Evolutionary conservation across 1,284 basidiomycete genomes (phyloP), one percentile per base, ranked within the genome.

Genomic region (Rhodofomes roseus): DNA sequence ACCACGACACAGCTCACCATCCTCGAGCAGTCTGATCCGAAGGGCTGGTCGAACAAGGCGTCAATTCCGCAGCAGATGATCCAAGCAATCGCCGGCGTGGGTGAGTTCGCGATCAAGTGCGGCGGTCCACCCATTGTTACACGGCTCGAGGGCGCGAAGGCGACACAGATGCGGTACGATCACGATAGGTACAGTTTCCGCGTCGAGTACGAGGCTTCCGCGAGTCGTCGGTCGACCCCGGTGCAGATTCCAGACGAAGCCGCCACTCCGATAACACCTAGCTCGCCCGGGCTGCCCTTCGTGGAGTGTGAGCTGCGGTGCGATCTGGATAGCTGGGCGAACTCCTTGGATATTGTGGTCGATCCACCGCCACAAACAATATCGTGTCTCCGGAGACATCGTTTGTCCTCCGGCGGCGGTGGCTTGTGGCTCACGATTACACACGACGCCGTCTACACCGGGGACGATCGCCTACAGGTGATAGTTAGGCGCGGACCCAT

Each of bases 371-470:
- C 96, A 20, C 87, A 90, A 65, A 81, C 84, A 4, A 88, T 96
- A 40, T 86, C 89, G 1, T 95, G 92, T 61, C 81, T 99, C 20
- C 85, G 91, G 11, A 83, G 97, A 36, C 96, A 99, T 73, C 84
- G 90, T 20, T 80, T 99, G 11, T 95, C 94, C 0, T 80, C 84
- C 11, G 89, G 90, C 43, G 96, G 96, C 2, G 96, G 97, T 8
- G 96, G 96, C 0, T 76, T 98, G n/a, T 99, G 97, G 97, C 76
- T 99, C 23, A 96, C 94, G 0, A 81, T 99, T 66, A 92, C 90
- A 27, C 96, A 99, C 67, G 92, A 95, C 62, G 84, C 88, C 2
- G 78, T 88, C 18, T 83, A 87, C 58, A 83, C 93, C 2, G 87
- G 92, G 39, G 93, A 48, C 4, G 46, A 95, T 55, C 83, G 87